A percentile compares a stretch with the other conserved stretches of the same genome.
These are phyloP conservation scores for Ceratocystis smalleyi DNA, from an alignment of 2,329 filamentous ascomycete genomes.

Conservation along the genomic window DNA sequence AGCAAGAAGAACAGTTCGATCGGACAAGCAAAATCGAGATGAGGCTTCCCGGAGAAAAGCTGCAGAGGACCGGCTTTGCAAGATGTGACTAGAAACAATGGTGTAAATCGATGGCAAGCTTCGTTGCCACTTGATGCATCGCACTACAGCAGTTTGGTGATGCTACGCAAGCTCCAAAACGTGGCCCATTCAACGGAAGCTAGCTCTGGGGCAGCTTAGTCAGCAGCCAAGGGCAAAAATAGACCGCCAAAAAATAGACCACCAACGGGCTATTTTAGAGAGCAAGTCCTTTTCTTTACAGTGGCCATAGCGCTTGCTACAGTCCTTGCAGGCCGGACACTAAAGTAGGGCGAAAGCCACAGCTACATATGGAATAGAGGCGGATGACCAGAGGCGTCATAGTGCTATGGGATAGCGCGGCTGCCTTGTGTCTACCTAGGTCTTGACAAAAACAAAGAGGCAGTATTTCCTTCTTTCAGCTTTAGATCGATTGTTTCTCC, in stretches of 20 bases:
- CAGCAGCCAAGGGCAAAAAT: neutral
- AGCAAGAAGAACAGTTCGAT: neutral
- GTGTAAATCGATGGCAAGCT: constrained; percentile 3
- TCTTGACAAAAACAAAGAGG: neutral
- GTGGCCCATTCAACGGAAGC: constrained; percentile 16
- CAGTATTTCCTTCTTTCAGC: neutral
- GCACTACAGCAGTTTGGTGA: constrained; percentile 9
- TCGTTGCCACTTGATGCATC: constrained; percentile 1
- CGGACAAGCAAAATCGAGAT: neutral
- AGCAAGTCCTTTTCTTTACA: neutral
- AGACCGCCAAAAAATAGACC: neutral
- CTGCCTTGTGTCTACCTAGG: neutral
- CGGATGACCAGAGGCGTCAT: neutral
- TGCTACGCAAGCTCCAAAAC: constrained; percentile 16
- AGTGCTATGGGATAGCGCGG: neutral
- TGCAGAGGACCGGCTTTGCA: constrained; percentile 2
- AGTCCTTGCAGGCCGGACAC: neutral
- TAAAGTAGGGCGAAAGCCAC: neutral
- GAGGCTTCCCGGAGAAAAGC: too few species aligned
- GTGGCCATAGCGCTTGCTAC: neutral
- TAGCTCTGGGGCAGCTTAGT: constrained; percentile 10
- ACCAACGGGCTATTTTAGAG: neutral
- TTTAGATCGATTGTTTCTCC: neutral
- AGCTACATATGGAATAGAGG: neutral
- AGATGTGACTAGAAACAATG: neutral